Conservation (phyloP, 345 rosid species). For the Sonneratia caseolaris region DNA sequence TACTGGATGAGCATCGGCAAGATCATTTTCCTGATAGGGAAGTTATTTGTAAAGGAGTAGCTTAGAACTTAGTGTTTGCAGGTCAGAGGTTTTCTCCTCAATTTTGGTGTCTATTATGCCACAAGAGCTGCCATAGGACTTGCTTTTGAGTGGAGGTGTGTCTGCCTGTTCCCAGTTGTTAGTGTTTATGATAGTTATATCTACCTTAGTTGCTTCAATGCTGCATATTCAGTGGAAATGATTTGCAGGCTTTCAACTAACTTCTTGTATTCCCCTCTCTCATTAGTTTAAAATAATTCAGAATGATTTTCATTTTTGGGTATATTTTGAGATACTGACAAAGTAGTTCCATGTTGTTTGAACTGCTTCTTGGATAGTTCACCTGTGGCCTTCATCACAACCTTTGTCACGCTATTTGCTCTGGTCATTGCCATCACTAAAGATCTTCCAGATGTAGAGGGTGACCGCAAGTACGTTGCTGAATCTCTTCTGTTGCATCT, state of each 20-base stretch:
- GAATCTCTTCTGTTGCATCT: not conserved
- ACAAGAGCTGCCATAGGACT: constrained; percentile 94
- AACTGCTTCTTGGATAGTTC: constrained; percentile 44
- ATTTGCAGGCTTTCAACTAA: not conserved
- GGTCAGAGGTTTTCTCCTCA: constrained; percentile 96
- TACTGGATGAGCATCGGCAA: not conserved
- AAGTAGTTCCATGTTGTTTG: not conserved
- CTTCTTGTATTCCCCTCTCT: not conserved
- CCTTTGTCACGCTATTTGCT: constrained; percentile 82
- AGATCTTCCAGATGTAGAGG: constrained; percentile 95
- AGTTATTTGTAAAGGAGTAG: not conserved
- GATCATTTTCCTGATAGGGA: constrained; percentile 1
- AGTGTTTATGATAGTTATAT: not conserved
- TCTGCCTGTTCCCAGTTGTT: not conserved
- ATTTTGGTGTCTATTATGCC: constrained; percentile 86
- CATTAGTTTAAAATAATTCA: not conserved
- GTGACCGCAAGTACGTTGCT: constrained; percentile 74
- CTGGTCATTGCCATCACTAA: constrained; percentile 89
- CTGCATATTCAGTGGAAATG: not conserved
- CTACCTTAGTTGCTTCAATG: not conserved
- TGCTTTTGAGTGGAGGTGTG: constrained; percentile 82
- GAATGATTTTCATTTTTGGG: not conserved
- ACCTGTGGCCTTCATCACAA: constrained; percentile 93
- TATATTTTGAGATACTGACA: not conserved
- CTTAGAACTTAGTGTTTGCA: constrained; percentile 17